Evolutionary conservation across 2,329 filamentous ascomycete species (phyloP), one percentile per base, ranked within the genome.

Genomic region (Pseudohalonectria lignicola): DNA sequence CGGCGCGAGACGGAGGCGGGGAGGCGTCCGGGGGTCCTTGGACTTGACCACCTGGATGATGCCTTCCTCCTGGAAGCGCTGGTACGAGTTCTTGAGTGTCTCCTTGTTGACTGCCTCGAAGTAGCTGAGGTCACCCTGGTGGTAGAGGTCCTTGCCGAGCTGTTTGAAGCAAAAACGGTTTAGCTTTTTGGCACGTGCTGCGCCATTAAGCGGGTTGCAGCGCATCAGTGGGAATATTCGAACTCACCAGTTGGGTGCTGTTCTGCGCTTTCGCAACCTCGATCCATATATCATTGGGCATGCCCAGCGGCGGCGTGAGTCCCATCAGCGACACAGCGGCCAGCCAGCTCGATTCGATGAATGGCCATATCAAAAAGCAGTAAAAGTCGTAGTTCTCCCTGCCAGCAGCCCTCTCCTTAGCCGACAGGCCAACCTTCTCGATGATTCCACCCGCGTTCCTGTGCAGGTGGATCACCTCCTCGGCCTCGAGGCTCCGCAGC

Each of bases 41-140:
- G 70, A 69, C 49, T 83, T 84, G 21, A 82, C 70, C 1, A 88
- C 72, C 32, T 84, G 64, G 40, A 96, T 70, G 45, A 96, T 93
- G 8, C 87, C 85, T 50, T 96, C 90, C 52, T 95, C 86, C 49
- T 88, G 79, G 52, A 94, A 94, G 13, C 86, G 77, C 28, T 76
- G 71, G 59, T 90, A 95, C 0, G 88, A 82, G 58, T 98, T 98
- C 54, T 92, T 94, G 40, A 98, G 73, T 0, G 88, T 94, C 59
- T 98, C 90, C 51, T 95, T 95, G 67, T 98, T 98, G 46, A 98
- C 90, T 3, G 92, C 88, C 62, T 98, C 92, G 49, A 95, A 96
- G 62, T 98, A 98, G 21, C 82, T 88, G 9, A 98, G 74, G 52
- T 98, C 92, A 40, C 92, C 92, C 63, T 98, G 90, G 55, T 98